A percentile compares a stretch with the other conserved stretches of the same genome.
Conservation (phyloP, 2,329 filamentous ascomycete species). For the Xylaria digitata region DNA sequence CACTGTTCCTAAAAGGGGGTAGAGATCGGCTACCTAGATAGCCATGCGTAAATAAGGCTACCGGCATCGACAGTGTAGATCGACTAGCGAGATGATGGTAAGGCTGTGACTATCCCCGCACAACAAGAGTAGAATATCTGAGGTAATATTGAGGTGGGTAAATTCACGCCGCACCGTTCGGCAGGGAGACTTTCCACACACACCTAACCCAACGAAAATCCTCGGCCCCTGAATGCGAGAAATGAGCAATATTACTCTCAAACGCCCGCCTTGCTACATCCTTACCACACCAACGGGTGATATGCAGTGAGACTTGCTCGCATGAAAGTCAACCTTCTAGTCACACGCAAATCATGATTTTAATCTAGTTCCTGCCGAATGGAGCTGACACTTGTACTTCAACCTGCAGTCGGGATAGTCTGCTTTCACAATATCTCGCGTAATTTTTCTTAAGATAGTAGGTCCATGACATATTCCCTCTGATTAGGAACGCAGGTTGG, state of each 20-base stretch:
- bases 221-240: background rate
- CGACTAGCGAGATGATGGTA: background rate
- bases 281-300: too few species aligned
- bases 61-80: background rate
- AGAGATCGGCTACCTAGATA: constrained; percentile 7
- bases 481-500: too few species aligned
- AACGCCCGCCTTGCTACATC: background rate
- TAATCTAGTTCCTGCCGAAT: background rate
- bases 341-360: background rate
- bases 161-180: background rate
- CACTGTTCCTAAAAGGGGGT: constrained; percentile 16
- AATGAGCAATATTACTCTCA: background rate
- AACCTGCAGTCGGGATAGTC: too few species aligned
- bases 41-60: constrained; percentile 14
- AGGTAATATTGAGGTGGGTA: background rate
- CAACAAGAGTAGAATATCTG: background rate
- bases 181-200: background rate
- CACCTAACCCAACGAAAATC: background rate
- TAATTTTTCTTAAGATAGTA: background rate
- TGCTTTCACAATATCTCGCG: background rate
- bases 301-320: too few species aligned
- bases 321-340: background rate
- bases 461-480: too few species aligned
- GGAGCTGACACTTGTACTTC: background rate
- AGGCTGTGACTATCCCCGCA: constrained; percentile 7